These are phyloP conservation scores for Cladosporium phlei DNA, from an alignment of 2,329 filamentous ascomycete species.

Conservation along the genomic window DNA sequence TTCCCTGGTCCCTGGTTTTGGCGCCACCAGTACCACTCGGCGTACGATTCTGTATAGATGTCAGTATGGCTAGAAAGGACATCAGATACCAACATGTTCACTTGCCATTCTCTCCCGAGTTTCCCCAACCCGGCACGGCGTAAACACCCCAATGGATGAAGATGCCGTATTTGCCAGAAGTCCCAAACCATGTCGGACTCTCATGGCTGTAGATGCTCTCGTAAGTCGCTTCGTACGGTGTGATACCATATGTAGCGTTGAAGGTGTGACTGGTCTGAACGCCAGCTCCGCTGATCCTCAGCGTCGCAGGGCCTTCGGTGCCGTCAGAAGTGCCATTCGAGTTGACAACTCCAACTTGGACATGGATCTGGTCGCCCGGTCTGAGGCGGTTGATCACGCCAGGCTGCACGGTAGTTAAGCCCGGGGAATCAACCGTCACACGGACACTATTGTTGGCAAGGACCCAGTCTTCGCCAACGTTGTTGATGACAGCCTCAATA, in stretches of 20 bases:
- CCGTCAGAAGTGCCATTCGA: conserved; percentile 29
- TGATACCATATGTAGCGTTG: conserved; percentile 34
- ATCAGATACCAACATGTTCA: conserved; percentile 24
- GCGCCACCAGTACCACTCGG: conserved; percentile 47
- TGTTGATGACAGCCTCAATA: conserved; percentile 36
- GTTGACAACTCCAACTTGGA: conserved; percentile 36
- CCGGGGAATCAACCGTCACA: conserved; percentile 32
- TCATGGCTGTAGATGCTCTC: conserved; percentile 41
- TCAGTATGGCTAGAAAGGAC: too few species aligned
- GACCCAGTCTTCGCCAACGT: conserved; percentile 34
- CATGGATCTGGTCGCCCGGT: conserved; percentile 37
- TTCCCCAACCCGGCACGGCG: conserved; percentile 54
- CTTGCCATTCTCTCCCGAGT: conserved; percentile 35
- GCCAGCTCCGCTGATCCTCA: conserved; percentile 25
- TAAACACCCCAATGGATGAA: conserved; percentile 58
- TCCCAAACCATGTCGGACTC: conserved; percentile 51
- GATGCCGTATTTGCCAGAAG: conserved; percentile 52
- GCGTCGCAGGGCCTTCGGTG: conserved; percentile 29
- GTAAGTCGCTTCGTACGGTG: conserved; percentile 31
- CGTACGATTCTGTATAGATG: conserved; percentile 21
- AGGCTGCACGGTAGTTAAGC: conserved; percentile 31
- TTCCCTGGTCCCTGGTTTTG: conserved; percentile 39
- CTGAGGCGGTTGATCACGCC: conserved; percentile 37
- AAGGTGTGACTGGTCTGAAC: conserved; percentile 29
- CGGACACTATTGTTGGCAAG: conserved; percentile 33